Evolutionary conservation across 139 green algal species (phyloP).

Genomic region (Raphidocelis subcapitata): DNA sequence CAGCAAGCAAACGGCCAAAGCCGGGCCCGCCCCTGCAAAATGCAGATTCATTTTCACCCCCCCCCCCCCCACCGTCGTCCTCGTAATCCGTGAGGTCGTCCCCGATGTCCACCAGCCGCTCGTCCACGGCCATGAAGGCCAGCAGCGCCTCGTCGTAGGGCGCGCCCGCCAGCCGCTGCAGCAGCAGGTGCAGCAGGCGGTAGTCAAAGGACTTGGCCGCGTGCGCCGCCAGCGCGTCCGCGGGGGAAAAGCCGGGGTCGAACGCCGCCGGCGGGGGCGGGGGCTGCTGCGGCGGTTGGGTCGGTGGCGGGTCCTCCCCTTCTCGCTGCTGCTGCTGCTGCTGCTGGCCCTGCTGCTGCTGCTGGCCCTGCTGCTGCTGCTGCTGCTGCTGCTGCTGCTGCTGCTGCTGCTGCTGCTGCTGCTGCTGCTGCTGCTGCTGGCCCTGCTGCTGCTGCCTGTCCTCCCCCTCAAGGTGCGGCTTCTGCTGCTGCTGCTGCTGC

Average conservation of each 20-base stretch:
- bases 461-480: not conserved
- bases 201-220: constrained; percentile 83
- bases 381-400: not conserved
- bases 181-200: constrained; percentile 50
- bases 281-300: not conserved
- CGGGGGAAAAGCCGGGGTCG: constrained; percentile 28
- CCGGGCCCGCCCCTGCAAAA: not conserved
- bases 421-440: no score
- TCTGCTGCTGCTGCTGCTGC: not conserved
- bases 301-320: not conserved
- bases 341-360: not conserved
- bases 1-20: no score
- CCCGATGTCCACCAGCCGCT: constrained; percentile 80
- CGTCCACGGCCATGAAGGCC: constrained; percentile 67
- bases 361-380: no score
- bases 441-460: not conserved
- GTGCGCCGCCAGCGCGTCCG: constrained; percentile 54
- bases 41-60: not conserved
- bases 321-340: not conserved
- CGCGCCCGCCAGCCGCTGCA: constrained; percentile 34
- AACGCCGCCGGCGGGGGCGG: not conserved
- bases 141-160: constrained; percentile 45
- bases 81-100: constrained; percentile 82
- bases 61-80: constrained; percentile 24
- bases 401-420: constrained; percentile 5